These are phyloP conservation scores for Ustilago trichophora DNA, from an alignment of 1,284 basidiomycete species.

Conservation along the genomic window DNA sequence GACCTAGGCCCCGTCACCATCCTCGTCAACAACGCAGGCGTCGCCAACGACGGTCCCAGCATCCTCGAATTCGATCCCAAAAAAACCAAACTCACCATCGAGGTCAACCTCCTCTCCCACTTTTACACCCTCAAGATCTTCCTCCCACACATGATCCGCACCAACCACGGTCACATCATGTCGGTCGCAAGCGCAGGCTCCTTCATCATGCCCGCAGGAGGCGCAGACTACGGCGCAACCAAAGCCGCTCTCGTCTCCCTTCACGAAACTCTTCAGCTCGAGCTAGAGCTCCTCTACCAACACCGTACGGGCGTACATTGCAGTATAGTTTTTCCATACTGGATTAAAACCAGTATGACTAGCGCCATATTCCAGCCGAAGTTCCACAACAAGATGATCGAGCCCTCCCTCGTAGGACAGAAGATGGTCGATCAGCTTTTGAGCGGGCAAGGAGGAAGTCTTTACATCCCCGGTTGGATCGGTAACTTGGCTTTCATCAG, in stretches of 20 bases:
- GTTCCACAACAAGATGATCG: slow-evolving; percentile 19
- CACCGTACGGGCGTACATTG: slow-evolving; percentile 41
- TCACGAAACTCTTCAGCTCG: slow-evolving; percentile 57
- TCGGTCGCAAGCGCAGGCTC: slow-evolving; percentile 52
- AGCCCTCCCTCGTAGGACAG: slow-evolving; percentile 6
- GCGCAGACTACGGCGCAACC: slow-evolving; percentile 56
- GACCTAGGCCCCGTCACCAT: slow-evolving; percentile 42
- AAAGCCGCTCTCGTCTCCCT: slow-evolving; percentile 59
- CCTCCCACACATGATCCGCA: slow-evolving; percentile 56
- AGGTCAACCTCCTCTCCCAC: slow-evolving; percentile 61
- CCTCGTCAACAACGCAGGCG: slow-evolving; percentile 55
- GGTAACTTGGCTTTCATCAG: slow-evolving; percentile 23
- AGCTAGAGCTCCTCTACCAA: slow-evolving; percentile 56
- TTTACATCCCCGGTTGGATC: slow-evolving; percentile 39
- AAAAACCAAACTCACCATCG: slow-evolving; percentile 46
- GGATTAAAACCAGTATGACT: slow-evolving; percentile 17
- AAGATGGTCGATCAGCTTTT: slow-evolving; percentile 31
- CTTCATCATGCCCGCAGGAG: slow-evolving; percentile 57
- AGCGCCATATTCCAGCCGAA: slow-evolving; percentile 3
- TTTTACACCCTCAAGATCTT: slow-evolving; percentile 60
- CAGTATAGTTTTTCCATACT: slow-evolving; percentile 32
- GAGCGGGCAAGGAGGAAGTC: slow-evolving; percentile 30
- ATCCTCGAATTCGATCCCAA: slow-evolving; percentile 49
- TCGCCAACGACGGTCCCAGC: slow-evolving; percentile 50
- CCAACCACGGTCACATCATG: slow-evolving; percentile 63